These are phyloP conservation scores for Pseudopyrenochaeta lycopersici DNA, from an alignment of 2,329 filamentous ascomycete genomes.

Conservation along the genomic window DNA sequence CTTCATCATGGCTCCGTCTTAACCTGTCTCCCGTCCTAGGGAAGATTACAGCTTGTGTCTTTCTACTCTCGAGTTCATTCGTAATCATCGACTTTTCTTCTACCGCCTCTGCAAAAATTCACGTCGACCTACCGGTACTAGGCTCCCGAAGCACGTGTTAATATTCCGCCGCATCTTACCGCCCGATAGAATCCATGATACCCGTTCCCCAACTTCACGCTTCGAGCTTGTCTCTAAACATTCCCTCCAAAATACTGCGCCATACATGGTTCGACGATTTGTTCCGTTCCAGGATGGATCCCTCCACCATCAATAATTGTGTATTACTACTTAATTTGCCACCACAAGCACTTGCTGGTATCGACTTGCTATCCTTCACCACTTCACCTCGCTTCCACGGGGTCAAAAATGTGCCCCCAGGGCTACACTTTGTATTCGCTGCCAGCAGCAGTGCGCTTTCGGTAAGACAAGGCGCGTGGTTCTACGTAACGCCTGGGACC, in stretches of 20 bases:
- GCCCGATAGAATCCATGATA: conserved; percentile 25
- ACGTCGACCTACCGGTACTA: background rate
- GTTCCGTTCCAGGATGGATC: conserved; percentile 46
- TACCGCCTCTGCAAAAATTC: background rate
- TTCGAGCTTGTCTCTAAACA: conserved; percentile 17
- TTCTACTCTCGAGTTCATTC: background rate
- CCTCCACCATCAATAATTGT: conserved; percentile 45
- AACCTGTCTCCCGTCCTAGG: background rate
- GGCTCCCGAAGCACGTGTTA: conserved; percentile 18
- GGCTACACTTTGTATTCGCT: conserved; percentile 70
- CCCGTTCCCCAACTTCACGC: conserved; percentile 23
- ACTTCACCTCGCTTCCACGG: conserved; percentile 69
- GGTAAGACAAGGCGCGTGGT: conserved; percentile 70
- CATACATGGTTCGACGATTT: conserved; percentile 45
- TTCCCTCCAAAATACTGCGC: conserved; percentile 44
- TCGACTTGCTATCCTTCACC: conserved; percentile 68
- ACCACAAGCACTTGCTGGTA: conserved; percentile 60
- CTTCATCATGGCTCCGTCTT: conserved; percentile 16
- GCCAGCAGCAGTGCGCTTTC: conserved; percentile 67
- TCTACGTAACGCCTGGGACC: conserved; percentile 57
- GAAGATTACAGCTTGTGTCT: too few species aligned
- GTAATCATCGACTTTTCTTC: background rate
- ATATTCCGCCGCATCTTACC: conserved; percentile 14
- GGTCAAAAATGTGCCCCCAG: conserved; percentile 66
- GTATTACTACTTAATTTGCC: conserved; percentile 57